A percentile compares a stretch with the other conserved stretches of the same genome.
phyloP scores from a whole-genome alignment of 371 early-diverging fungal genomes.

The Blakeslea trispora region DNA sequence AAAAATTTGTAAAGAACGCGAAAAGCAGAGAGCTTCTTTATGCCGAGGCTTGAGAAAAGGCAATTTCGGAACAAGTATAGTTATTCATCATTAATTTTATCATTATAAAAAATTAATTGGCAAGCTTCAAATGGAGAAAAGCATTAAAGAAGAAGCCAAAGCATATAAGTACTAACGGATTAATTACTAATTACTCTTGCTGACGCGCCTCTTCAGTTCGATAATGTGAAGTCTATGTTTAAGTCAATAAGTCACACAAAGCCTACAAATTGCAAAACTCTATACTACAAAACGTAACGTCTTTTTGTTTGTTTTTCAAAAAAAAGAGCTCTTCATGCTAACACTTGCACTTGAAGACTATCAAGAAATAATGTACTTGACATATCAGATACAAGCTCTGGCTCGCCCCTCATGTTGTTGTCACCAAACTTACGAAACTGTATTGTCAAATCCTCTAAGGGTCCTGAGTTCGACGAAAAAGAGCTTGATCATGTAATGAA shows the following conservation, averaged over 20 bases:
- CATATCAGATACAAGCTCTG: constrained; percentile 20
- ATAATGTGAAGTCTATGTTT: constrained; percentile 11
- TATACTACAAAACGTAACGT: constrained; percentile 20
- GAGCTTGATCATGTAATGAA: constrained; percentile 12
- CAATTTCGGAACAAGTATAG: constrained; percentile 18
- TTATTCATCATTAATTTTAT: constrained; percentile 15
- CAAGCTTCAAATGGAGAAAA: constrained; percentile 11
- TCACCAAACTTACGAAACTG: constrained; percentile 12
- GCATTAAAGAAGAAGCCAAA: constrained; percentile 12
- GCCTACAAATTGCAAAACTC: constrained; percentile 5
- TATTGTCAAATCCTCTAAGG: constrained; percentile 13
- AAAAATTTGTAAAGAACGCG: constrained; percentile 17
- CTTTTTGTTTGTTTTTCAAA: constrained; percentile 12
- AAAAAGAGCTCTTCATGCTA: constrained; percentile 18
- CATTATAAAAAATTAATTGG: constrained; percentile 14
- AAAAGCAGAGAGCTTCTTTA: constrained; percentile 21
- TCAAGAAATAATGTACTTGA: constrained; percentile 20
- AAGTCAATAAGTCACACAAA: constrained; percentile 14
- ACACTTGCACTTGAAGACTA: constrained; percentile 19
- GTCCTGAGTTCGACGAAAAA: constrained; percentile 20
- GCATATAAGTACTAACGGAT: constrained; percentile 15
- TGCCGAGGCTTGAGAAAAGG: constrained; percentile 21
- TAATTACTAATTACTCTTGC: constrained; percentile 19
- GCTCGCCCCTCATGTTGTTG: constrained; percentile 15
- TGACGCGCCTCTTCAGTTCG: constrained; percentile 19